A percentile compares a stretch with the other conserved stretches of the same genome.
Conservation (phyloP, 768 basidiomycete species). For the Cystobasidium onofrii region DNA sequence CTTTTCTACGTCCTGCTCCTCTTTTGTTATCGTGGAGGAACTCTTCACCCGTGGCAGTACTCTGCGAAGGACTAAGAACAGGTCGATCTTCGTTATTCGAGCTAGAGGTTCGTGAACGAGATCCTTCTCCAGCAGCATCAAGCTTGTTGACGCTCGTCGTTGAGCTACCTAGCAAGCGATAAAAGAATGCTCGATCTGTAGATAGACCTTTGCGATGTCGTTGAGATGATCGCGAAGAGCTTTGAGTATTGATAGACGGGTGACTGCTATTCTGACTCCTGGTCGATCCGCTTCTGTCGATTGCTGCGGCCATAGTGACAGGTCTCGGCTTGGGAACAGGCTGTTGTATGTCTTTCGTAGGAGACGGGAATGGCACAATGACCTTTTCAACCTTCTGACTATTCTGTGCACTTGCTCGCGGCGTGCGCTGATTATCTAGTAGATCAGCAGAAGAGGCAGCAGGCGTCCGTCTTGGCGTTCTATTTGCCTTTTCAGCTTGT, state of each 20-base stretch:
- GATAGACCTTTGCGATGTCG: slow-evolving; percentile 34
- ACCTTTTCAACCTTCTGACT: not conserved
- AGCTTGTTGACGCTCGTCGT: slow-evolving; percentile 16
- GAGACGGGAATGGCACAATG: not conserved
- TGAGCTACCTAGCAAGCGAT: slow-evolving; percentile 35
- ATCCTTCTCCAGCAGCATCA: slow-evolving; percentile 17
- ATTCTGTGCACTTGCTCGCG: not conserved
- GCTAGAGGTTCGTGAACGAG: slow-evolving; percentile 13
- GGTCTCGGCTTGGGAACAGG: not conserved
- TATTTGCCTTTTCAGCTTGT: not conserved
- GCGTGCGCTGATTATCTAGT: not conserved
- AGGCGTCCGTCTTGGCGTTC: not conserved
- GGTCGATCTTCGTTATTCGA: not conserved
- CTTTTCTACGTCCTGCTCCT: slow-evolving; percentile 52
- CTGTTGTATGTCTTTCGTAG: slow-evolving; percentile 19
- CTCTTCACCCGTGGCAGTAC: not conserved
- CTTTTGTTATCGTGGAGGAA: slow-evolving; percentile 6
- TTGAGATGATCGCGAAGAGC: slow-evolving; percentile 14
- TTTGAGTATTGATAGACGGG: slow-evolving; percentile 14
- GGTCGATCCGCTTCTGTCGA: slow-evolving; percentile 5
- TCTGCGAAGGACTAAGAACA: not conserved
- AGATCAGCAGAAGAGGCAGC: not conserved
- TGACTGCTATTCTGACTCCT: not conserved
- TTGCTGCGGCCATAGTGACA: not conserved
- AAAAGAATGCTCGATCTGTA: slow-evolving; percentile 39